Evolutionary conservation across 306 rosid species (phyloP), one percentile per base, ranked within the genome.

Genomic region (Prosopis cineraria): DNA sequence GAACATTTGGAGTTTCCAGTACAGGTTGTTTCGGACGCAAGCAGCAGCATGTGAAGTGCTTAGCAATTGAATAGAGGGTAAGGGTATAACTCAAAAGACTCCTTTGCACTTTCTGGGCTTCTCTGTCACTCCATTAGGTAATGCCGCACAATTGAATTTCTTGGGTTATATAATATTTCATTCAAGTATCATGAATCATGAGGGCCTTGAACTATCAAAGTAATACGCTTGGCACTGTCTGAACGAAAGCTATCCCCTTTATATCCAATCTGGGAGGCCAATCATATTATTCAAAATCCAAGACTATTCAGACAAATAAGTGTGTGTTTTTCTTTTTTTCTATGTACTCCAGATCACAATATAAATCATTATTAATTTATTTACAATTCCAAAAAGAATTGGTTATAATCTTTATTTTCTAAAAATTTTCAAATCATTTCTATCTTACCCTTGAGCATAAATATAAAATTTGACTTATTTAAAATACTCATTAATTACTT

Each of bases 211-310:
- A 92, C 82, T 87, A 91, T 76, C 89, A 87, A 78, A 82, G 90
- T 67, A 80, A 93, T 80, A 33, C 90, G 96, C 90, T 95, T 92
- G 71, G 83, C 83, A 82, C 94, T 82, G 76, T 95, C 97, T 44
- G 91, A 37, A 20, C 89, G 93, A 78, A 84, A 87, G 86, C 78
- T 83, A 30, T 91, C 97, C 73, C 91, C 99, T 85, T 93, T 89
- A 66, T 78, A 87, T 78, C 86, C 84, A 79, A 91, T 81, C 99
- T 91, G 91, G 80, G 80, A 79, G 79, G 79, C 77, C 70, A 88
- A 81, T 70, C 82, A 81, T 78, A 75, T 80, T 71, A n/a, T n/a
- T n/a, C n/a, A 80, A 68, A 70, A 78, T 67, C 60, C 59, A 82
- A 75, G 44, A 83, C 79, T 78, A 68, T 55, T 70, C 34, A 52